phyloP scores from a whole-genome alignment of 192 early-diverging fungal species.

The Linnemannia hyalina region DNA sequence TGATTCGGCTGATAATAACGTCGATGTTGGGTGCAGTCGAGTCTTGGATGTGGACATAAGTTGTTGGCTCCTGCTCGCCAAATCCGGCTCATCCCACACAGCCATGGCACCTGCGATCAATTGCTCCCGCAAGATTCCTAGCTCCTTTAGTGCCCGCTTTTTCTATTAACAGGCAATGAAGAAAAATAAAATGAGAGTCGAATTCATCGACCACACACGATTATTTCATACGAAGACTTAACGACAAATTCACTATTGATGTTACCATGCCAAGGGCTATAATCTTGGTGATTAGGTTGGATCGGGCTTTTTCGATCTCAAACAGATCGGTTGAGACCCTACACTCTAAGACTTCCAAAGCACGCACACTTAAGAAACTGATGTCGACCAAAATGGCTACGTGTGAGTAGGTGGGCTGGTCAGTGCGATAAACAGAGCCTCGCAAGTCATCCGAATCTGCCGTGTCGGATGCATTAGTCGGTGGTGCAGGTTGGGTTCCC shows the following conservation, averaged over 20 bases:
- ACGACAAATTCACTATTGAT: too few relatives aligned
- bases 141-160: constrained; percentile 60
- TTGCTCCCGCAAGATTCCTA: constrained; percentile 50
- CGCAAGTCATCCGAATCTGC: background rate
- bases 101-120: constrained; percentile 40
- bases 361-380: constrained; percentile 25
- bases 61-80: background rate
- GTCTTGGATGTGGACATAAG: background rate
- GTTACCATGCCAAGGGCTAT: constrained; percentile 66
- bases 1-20: constrained; percentile 12
- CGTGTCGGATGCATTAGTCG: background rate
- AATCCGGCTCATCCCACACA: constrained; percentile 21
- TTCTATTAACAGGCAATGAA: constrained; percentile 41
- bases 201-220: too few relatives aligned
- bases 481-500: background rate
- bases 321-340: constrained; percentile 18
- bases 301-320: constrained; percentile 66
- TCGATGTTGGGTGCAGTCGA: background rate
- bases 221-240: too few relatives aligned
- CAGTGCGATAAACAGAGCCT: constrained; percentile 16
- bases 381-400: constrained; percentile 42
- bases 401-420: constrained; percentile 35
- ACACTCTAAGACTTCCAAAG: constrained; percentile 18
- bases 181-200: background rate
- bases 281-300: constrained; percentile 64